phyloP scores from a whole-genome alignment of 306 rosid species.

The Cucumis cinereus region DNA sequence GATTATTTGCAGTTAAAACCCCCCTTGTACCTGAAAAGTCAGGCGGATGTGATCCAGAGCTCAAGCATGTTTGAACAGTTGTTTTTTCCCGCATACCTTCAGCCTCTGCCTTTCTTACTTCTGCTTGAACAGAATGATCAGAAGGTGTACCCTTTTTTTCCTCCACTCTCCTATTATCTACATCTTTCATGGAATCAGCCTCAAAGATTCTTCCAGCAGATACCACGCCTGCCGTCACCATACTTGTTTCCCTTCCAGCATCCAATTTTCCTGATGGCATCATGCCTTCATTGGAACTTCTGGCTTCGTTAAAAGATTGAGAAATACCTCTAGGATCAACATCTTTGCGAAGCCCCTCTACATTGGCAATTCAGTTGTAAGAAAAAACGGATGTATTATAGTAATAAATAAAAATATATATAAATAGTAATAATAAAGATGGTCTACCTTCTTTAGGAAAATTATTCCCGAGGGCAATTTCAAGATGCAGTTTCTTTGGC shows the following conservation, averaged over 20 bases:
- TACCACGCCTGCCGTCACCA: constrained; percentile 27
- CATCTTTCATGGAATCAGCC: constrained; percentile 49
- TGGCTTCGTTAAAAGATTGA: constrained; percentile 51
- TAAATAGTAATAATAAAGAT: not conserved
- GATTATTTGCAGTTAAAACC: constrained; percentile 31
- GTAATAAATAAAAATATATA: too few relatives aligned
- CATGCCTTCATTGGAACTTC: constrained; percentile 37
- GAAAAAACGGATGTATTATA: not conserved
- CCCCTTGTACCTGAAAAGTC: constrained; percentile 46
- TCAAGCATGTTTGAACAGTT: constrained; percentile 32
- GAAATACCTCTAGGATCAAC: constrained; percentile 61
- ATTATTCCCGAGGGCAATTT: constrained; percentile 75
- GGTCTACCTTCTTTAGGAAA: constrained; percentile 64
- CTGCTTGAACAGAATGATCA: constrained; percentile 33
- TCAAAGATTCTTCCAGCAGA: constrained; percentile 52
- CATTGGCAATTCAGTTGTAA: constrained; percentile 22
- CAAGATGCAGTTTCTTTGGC: constrained; percentile 97
- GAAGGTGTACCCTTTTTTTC: constrained; percentile 32
- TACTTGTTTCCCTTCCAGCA: constrained; percentile 46
- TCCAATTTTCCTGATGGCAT: constrained; percentile 51
- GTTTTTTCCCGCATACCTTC: constrained; percentile 52
- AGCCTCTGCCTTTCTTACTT: constrained; percentile 45
- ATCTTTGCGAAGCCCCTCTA: constrained; percentile 60
- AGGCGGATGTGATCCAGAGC: constrained; percentile 25
- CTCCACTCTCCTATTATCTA: constrained; percentile 43